These are phyloP conservation scores for Aspergillus kassunensis DNA, from an alignment of 495 filamentous ascomycete species.

Conservation along the genomic window DNA sequence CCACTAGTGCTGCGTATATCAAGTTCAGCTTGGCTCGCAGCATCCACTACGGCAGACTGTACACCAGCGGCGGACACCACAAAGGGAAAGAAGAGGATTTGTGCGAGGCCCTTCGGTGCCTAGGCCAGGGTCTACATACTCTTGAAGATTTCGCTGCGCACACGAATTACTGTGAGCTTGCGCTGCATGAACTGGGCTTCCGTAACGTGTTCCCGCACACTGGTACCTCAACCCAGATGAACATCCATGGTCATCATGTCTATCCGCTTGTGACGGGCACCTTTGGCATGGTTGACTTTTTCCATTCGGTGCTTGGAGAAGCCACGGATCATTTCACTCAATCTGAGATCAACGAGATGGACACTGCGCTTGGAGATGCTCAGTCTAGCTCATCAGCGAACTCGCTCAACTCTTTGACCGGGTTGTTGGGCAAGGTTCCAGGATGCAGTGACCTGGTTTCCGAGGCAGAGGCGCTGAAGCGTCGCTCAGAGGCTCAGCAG, in stretches of 20 bases:
- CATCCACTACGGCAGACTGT: constrained; percentile 86
- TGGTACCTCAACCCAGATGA: constrained; percentile 69
- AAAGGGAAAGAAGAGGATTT: constrained; percentile 80
- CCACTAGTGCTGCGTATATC: constrained; percentile 87
- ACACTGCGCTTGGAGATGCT: constrained; percentile 65
- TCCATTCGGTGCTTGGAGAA: constrained; percentile 95
- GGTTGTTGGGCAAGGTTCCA: constrained; percentile 72
- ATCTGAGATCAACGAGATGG: constrained; percentile 86
- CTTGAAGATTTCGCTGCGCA: constrained; percentile 96
- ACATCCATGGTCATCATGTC: constrained; percentile 65
- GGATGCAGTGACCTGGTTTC: constrained; percentile 70
- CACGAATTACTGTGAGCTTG: constrained; percentile 90
- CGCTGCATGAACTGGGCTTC: constrained; percentile 79
- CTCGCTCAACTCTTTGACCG: constrained; percentile 56
- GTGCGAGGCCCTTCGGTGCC: constrained; percentile 79
- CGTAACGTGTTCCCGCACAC: constrained; percentile 81
- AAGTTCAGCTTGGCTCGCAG: constrained; percentile 76
- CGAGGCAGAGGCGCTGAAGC: constrained; percentile 74
- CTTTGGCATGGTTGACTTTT: constrained; percentile 92
- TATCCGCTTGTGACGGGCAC: constrained; percentile 87
- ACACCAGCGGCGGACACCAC: constrained; percentile 62
- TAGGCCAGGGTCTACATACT: constrained; percentile 90
- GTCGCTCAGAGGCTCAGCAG: constrained; percentile 69
- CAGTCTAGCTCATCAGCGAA: constrained; percentile 43
- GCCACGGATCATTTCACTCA: constrained; percentile 95